Evolutionary conservation across 2,329 filamentous ascomycete species (phyloP).

Genomic region (Leptographium galeiforme): DNA sequence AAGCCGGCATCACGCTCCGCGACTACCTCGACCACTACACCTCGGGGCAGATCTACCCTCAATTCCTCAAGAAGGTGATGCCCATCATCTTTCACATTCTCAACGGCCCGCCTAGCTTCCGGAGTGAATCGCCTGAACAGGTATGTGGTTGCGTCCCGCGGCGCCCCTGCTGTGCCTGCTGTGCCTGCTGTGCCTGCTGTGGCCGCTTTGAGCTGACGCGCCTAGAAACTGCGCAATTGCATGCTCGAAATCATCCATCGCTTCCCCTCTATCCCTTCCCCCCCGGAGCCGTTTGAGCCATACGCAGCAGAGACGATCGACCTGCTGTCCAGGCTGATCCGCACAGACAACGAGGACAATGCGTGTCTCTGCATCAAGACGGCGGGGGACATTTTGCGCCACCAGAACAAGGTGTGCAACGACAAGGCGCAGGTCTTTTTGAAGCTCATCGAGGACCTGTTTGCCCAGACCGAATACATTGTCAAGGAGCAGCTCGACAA

Average conservation of each 20-base stretch:
- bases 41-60: slow-evolving; percentile 55
- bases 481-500: slow-evolving; percentile 93
- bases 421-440: slow-evolving; percentile 81
- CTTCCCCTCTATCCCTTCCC: slow-evolving; percentile 55
- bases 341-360: slow-evolving; percentile 95
- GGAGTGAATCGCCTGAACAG: slow-evolving; percentile 82
- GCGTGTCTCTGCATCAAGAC: slow-evolving; percentile 97
- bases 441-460: slow-evolving; percentile 85
- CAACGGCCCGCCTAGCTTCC: slow-evolving; percentile 76
- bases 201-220: neutral
- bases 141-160: too few species aligned
- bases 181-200: neutral
- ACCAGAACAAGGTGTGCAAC: slow-evolving; percentile 69
- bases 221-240: slow-evolving; percentile 79
- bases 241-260: slow-evolving; percentile 91
- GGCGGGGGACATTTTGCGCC: slow-evolving; percentile 89
- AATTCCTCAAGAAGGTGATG: slow-evolving; percentile 77
- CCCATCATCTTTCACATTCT: slow-evolving; percentile 81
- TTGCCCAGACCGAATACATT: slow-evolving; percentile 85
- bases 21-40: slow-evolving; percentile 88
- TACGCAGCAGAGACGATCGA: slow-evolving; percentile 85
- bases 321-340: slow-evolving; percentile 75
- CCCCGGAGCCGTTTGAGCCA: slow-evolving; percentile 70
- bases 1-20: slow-evolving; percentile 72
- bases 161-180: too few species aligned